phyloP scores from a whole-genome alignment of 495 filamentous ascomycete species.

The Aspergillus ostianus region DNA sequence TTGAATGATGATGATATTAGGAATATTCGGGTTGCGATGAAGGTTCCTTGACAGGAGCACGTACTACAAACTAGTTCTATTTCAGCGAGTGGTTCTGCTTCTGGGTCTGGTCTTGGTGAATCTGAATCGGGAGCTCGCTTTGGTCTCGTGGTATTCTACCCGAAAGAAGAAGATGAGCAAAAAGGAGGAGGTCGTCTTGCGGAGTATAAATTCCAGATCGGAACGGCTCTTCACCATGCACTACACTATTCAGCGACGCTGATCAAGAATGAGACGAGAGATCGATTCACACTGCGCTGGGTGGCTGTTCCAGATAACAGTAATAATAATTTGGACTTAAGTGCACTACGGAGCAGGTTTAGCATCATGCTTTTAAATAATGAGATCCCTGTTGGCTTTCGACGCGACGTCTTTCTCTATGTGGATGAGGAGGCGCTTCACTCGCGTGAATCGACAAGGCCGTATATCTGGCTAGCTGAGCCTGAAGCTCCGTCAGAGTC shows the following conservation, averaged over 20 bases:
- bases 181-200: slow-evolving; percentile 5
- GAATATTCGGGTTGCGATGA: slow-evolving; percentile 13
- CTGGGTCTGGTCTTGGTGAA: background rate
- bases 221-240: slow-evolving; percentile 13
- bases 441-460: slow-evolving; percentile 9
- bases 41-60: slow-evolving; percentile 16
- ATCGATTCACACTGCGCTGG: slow-evolving; percentile 16
- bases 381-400: slow-evolving; percentile 13
- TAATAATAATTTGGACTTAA: slow-evolving; percentile 5
- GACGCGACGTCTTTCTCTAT: slow-evolving; percentile 15
- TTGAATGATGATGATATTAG: slow-evolving; percentile 11
- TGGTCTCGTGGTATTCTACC: slow-evolving; percentile 18
- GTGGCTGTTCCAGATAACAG: slow-evolving; percentile 4
- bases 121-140: background rate
- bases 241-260: slow-evolving; percentile 6
- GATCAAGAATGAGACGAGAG: slow-evolving; percentile 12
- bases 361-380: slow-evolving; percentile 2
- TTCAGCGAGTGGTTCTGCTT: slow-evolving; percentile 7
- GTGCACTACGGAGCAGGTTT: slow-evolving; percentile 10
- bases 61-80: slow-evolving; percentile 5
- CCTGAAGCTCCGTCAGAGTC: slow-evolving; percentile 5
- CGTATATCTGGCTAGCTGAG: slow-evolving; percentile 13
- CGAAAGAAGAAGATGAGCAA: background rate
- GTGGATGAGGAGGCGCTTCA: slow-evolving; percentile 14
- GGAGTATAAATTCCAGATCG: slow-evolving; percentile 5